Evolutionary conservation across 208 protist species (phyloP).

Genomic region (Leishmania lainsoni): DNA sequence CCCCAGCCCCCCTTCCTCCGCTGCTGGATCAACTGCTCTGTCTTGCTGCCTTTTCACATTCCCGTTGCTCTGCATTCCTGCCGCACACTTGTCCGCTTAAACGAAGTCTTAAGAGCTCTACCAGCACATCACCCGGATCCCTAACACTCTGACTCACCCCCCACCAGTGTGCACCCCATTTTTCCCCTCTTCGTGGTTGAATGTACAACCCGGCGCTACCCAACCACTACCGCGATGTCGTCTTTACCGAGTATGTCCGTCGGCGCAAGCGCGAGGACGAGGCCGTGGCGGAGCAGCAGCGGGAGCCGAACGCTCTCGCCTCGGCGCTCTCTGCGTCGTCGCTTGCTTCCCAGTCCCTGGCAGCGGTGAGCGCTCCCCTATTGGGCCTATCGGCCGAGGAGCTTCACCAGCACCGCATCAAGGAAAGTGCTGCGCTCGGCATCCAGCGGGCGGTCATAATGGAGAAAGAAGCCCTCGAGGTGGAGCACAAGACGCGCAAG

Average conservation of each 20-base stretch:
- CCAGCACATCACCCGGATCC: background rate
- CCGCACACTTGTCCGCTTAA: too few species aligned
- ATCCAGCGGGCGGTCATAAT: conserved; percentile 69
- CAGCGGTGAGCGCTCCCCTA: background rate
- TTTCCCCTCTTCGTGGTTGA: background rate
- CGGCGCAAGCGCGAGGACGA: conserved; percentile 32
- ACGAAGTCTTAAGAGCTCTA: background rate
- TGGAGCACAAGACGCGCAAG: conserved; percentile 55
- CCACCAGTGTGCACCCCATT: background rate
- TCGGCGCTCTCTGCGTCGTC: conserved; percentile 23
- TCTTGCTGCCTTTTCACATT: background rate
- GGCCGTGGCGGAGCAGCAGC: conserved; percentile 7
- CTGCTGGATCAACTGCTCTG: background rate
- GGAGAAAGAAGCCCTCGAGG: conserved; percentile 64
- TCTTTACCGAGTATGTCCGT: conserved; percentile 42
- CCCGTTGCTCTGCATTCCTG: background rate
- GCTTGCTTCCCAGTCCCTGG: background rate
- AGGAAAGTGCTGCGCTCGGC: conserved; percentile 70
- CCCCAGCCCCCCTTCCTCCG: too few species aligned
- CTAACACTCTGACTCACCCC: background rate
- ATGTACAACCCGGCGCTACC: conserved; percentile 63
- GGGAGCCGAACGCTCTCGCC: conserved; percentile 31
- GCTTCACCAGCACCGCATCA: conserved; percentile 69
- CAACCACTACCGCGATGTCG: conserved; percentile 58
- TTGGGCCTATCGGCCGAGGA: conserved; percentile 76